Conservation (phyloP, 164 flowering plant species). For the Kalanchoe fedtschenkoi region DNA sequence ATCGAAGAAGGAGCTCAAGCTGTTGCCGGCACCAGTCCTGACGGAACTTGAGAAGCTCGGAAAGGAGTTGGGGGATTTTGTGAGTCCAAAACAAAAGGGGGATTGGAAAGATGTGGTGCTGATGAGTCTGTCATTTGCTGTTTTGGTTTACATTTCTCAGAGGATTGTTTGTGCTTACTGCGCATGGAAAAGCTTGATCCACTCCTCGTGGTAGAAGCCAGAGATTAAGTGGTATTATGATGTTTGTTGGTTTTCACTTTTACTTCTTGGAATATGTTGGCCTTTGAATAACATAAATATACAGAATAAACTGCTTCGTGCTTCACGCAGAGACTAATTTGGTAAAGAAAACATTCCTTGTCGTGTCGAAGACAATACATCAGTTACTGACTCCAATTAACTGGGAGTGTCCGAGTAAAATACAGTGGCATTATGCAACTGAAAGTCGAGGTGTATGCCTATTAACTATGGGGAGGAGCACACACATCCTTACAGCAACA, state of each 20-base stretch:
- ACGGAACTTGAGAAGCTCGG: constrained; percentile 35
- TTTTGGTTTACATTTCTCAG: constrained; percentile 83
- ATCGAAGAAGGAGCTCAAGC: constrained; percentile 13
- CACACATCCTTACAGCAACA: constrained; percentile 46
- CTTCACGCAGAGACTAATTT: too few relatives aligned
- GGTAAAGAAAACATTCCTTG: too few relatives aligned
- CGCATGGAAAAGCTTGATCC: constrained; percentile 36
- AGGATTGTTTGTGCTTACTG: constrained; percentile 79
- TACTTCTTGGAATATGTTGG: too few relatives aligned
- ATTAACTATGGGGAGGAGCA: constrained; percentile 21
- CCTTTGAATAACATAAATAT: too few relatives aligned
- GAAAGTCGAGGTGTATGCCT: too few relatives aligned
- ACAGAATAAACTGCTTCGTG: too few relatives aligned
- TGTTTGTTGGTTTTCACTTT: not conserved
- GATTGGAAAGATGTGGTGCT: constrained; percentile 74
- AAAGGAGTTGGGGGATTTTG: constrained; percentile 31
- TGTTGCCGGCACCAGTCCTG: constrained; percentile 12
- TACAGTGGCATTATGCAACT: too few relatives aligned
- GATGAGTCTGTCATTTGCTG: constrained; percentile 89
- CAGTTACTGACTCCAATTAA: too few relatives aligned
- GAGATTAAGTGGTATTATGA: not conserved
- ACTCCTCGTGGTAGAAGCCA: constrained; percentile 6
- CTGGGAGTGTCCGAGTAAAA: too few relatives aligned
- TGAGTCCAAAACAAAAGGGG: constrained; percentile 77
- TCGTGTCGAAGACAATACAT: too few relatives aligned